Evolutionary conservation across 371 early-diverging fungal species (phyloP).

Genomic region (Apophysomyces ossiformis): DNA sequence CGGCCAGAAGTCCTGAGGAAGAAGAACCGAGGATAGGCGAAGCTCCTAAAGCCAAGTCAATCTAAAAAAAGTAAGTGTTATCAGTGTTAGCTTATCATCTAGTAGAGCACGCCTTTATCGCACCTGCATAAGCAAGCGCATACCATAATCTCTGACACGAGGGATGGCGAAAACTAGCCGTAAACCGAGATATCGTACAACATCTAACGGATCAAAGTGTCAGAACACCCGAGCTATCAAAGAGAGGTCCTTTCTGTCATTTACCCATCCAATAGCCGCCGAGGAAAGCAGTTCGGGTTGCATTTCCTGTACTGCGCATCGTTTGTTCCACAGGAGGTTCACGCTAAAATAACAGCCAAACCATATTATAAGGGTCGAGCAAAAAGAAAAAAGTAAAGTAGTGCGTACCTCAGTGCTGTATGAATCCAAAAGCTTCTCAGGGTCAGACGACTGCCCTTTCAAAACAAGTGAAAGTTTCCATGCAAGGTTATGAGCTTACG

Average conservation of each 20-base stretch:
- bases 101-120: neutral
- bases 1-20: neutral
- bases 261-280: neutral
- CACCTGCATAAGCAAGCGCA: neutral
- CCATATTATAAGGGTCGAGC: neutral
- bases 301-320: neutral
- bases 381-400: neutral
- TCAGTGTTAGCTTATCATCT: neutral
- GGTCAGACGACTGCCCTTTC: slow-evolving; percentile 23
- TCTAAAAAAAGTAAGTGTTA: neutral
- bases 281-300: neutral
- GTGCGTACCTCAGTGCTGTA: slow-evolving; percentile 35
- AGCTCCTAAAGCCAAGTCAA: neutral
- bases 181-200: neutral
- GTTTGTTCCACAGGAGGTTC: neutral
- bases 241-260: neutral
- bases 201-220: neutral
- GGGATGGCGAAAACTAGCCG: neutral
- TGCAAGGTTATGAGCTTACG: slow-evolving; percentile 43
- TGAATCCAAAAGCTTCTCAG: slow-evolving; percentile 40
- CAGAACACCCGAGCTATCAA: no score
- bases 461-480: slow-evolving; percentile 50
- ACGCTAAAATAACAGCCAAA: neutral
- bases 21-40: neutral
- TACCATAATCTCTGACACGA: neutral